A percentile compares a stretch with the other conserved stretches of the same genome.
Evolutionary conservation across 169 alveolate genomes (phyloP).

Genomic region (Cytauxzoon felis): DNA sequence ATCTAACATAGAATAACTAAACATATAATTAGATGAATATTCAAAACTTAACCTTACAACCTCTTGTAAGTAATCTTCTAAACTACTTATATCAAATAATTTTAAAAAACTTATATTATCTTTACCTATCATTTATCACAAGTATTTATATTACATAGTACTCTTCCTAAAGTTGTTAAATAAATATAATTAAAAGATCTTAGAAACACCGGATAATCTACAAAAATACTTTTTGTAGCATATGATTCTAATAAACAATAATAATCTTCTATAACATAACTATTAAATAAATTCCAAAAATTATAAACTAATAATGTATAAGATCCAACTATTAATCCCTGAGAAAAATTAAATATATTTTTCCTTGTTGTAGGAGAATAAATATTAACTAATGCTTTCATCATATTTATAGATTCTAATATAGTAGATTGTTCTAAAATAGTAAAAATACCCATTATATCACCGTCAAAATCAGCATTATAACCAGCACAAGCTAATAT

Average conservation of each 20-base stretch:
- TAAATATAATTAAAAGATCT: constrained; percentile 4
- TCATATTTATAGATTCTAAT: constrained; percentile 81
- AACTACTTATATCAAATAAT: neutral
- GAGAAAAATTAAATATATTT: constrained; percentile 53
- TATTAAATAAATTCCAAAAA: neutral
- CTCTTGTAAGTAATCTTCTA: constrained; percentile 39
- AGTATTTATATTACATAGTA: constrained; percentile 14
- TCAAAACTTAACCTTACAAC: constrained; percentile 45
- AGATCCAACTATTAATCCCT: constrained; percentile 30
- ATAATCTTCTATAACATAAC: constrained; percentile 13
- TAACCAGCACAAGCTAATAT: constrained; percentile 89
- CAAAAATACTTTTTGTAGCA: constrained; percentile 10
- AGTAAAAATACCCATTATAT: constrained; percentile 91
- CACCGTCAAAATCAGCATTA: constrained; percentile 97
- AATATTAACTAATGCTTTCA: constrained; percentile 9
- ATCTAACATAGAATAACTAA: constrained; percentile 30
- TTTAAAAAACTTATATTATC: constrained; percentile 12
- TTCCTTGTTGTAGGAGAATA: constrained; percentile 39
- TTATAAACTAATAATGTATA: constrained; percentile 16
- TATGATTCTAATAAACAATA: constrained; percentile 19
- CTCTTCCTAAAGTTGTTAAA: constrained; percentile 23
- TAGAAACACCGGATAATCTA: neutral
- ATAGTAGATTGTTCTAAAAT: constrained; percentile 76
- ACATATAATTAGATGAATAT: constrained; percentile 26
- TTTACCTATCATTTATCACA: constrained; percentile 15